Percentiles rank a stretch among this genome's conserved stretches.
phyloP scores from a whole-genome alignment of 2,329 filamentous ascomycete species.

The Graphilbum sp. region DNA sequence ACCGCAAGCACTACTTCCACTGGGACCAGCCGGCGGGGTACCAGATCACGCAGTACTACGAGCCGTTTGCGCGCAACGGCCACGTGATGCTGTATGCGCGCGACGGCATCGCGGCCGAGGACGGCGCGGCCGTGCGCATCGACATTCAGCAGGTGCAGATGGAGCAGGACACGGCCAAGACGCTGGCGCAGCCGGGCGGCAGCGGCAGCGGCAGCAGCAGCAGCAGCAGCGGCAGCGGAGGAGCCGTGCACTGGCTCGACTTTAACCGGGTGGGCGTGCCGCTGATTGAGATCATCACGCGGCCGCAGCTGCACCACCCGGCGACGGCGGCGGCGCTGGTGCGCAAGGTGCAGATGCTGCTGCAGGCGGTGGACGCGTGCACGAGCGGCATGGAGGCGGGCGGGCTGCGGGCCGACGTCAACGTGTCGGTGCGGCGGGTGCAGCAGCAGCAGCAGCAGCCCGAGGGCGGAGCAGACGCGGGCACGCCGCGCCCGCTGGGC shows the following conservation, averaged over 20 bases:
- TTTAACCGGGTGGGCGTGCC: conserved; percentile 88
- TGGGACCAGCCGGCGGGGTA: conserved; percentile 95
- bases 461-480: conserved; percentile 20
- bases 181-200: conserved; percentile 57
- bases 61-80: conserved; percentile 54
- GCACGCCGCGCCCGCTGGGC: conserved; percentile 37
- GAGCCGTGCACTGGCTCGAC: conserved; percentile 56
- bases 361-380: conserved; percentile 69
- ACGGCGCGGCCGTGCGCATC: conserved; percentile 53
- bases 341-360: conserved; percentile 67
- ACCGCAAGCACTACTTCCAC: conserved; percentile 98
- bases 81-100: conserved; percentile 51
- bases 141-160: conserved; percentile 90
- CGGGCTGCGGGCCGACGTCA: conserved; percentile 83
- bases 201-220: not conserved
- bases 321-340: conserved; percentile 78
- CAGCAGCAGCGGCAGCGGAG: not conserved
- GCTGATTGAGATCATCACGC: conserved; percentile 86
- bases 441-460: too few relatives aligned
- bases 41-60: conserved; percentile 94
- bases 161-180: conserved; percentile 97
- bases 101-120: conserved; percentile 64
- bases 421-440: conserved; percentile 62
- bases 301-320: conserved; percentile 75
- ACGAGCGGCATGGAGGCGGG: conserved; percentile 87